Conservation (phyloP, 2,329 filamentous ascomycete species). For the Colletotrichum simmondsii region DNA sequence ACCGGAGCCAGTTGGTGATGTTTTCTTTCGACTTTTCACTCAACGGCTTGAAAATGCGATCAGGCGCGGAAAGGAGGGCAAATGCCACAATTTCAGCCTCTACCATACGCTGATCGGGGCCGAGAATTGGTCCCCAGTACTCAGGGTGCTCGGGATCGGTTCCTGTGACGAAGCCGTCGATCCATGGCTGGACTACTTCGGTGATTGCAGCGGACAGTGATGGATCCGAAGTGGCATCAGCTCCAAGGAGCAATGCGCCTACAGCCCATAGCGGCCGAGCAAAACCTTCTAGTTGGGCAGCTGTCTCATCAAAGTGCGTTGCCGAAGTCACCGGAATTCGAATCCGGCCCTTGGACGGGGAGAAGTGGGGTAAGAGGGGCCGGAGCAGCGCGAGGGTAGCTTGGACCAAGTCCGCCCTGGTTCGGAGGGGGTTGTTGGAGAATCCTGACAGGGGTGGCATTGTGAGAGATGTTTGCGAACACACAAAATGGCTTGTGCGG, state of each 20-base stretch:
- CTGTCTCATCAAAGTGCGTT: constrained; percentile 54
- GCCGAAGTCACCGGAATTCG: constrained; percentile 49
- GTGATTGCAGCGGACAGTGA: background rate
- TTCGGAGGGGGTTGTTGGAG: constrained; percentile 51
- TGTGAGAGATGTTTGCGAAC: background rate
- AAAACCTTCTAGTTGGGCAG: constrained; percentile 58
- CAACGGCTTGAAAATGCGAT: constrained; percentile 45
- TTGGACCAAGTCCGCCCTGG: constrained; percentile 46
- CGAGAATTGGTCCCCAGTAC: constrained; percentile 59
- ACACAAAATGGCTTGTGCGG: background rate
- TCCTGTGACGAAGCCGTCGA: constrained; percentile 44
- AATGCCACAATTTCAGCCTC: constrained; percentile 63
- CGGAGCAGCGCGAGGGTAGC: constrained; percentile 47
- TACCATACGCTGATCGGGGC: constrained; percentile 64
- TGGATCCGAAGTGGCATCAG: constrained; percentile 12
- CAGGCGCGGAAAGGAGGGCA: constrained; percentile 56
- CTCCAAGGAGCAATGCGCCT: constrained; percentile 55
- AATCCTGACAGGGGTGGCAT: constrained; percentile 54
- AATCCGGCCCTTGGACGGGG: constrained; percentile 46
- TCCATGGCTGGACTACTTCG: constrained; percentile 42
- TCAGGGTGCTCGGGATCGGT: constrained; percentile 46
- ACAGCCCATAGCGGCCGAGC: constrained; percentile 52
- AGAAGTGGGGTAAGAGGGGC: constrained; percentile 47
- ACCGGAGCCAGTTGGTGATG: constrained; percentile 52
- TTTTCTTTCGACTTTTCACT: constrained; percentile 44